phyloP scores from a whole-genome alignment of 208 protist species.

The Jaenimonas drosophilae region DNA sequence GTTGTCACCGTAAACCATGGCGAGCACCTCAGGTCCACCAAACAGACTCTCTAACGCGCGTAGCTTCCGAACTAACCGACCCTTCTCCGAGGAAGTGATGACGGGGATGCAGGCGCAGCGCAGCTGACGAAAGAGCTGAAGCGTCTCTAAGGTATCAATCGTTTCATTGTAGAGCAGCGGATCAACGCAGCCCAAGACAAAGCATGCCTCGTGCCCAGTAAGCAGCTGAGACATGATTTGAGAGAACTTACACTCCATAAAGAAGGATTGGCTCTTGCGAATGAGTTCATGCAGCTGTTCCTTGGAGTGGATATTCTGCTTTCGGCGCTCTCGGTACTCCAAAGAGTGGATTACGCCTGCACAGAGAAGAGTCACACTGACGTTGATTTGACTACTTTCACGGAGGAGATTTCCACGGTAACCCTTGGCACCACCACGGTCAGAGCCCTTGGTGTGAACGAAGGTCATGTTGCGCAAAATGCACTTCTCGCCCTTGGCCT shows the following conservation, averaged over 20 bases:
- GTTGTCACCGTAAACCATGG: conserved; percentile 33
- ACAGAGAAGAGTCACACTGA: conserved; percentile 71
- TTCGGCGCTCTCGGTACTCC: conserved; percentile 52
- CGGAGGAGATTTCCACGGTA: conserved; percentile 30
- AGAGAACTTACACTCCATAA: conserved; percentile 88
- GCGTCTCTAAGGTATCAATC: conserved; percentile 73
- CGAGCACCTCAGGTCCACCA: conserved; percentile 38
- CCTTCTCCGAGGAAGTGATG: conserved; percentile 59
- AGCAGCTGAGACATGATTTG: conserved; percentile 84
- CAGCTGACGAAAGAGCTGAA: conserved; percentile 78
- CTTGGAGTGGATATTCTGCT: conserved; percentile 16
- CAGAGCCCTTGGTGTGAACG: conserved; percentile 81
- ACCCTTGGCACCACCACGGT: conserved; percentile 63
- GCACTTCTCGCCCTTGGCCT: conserved; percentile 32
- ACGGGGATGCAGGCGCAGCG: conserved; percentile 42
- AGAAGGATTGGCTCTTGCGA: conserved; percentile 77
- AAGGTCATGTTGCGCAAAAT: conserved; percentile 75
- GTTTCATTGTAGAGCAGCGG: conserved; percentile 66
- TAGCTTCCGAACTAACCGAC: conserved; percentile 53
- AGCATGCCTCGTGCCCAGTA: conserved; percentile 74
- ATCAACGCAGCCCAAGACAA: conserved; percentile 77
- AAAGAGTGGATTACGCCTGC: conserved; percentile 79
- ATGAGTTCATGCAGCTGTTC: conserved; percentile 62
- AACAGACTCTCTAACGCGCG: conserved; percentile 44
- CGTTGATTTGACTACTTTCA: conserved; percentile 67